Evolutionary conservation across 192 early-diverging fungal genomes (phyloP).

Genomic region (Spizellomyces sp.): DNA sequence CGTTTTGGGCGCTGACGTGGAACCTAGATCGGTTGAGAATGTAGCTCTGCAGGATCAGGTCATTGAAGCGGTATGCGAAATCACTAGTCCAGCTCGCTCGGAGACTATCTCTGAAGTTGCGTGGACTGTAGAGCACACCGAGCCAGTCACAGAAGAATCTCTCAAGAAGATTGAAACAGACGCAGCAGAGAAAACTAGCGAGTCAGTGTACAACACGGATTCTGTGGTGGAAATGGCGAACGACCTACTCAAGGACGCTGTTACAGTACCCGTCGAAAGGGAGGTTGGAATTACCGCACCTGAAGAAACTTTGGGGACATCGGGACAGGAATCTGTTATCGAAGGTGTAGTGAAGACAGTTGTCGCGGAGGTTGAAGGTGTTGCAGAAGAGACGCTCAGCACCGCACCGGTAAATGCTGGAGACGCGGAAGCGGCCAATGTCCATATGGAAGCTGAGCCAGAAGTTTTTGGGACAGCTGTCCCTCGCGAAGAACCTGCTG

Average conservation of each 20-base stretch:
- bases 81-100: neutral
- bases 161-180: too few relatives aligned
- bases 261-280: neutral
- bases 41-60: neutral
- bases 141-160: neutral
- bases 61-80: neutral
- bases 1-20: neutral
- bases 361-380: neutral
- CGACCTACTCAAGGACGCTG: too few relatives aligned
- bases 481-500: too few relatives aligned
- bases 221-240: too few relatives aligned
- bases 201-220: too few relatives aligned
- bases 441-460: too few relatives aligned
- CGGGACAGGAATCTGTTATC: neutral
- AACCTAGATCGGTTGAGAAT: neutral
- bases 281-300: neutral
- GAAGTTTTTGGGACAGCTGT: too few relatives aligned
- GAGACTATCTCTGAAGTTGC: neutral
- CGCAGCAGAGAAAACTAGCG: too few relatives aligned
- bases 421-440: neutral
- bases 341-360: neutral
- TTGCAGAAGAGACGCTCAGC: neutral
- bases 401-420: neutral
- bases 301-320: neutral
- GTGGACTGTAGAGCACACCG: neutral